These are phyloP conservation scores for Ustilaginoidea virens DNA, from an alignment of 2,329 filamentous ascomycete species.

Conservation along the genomic window DNA sequence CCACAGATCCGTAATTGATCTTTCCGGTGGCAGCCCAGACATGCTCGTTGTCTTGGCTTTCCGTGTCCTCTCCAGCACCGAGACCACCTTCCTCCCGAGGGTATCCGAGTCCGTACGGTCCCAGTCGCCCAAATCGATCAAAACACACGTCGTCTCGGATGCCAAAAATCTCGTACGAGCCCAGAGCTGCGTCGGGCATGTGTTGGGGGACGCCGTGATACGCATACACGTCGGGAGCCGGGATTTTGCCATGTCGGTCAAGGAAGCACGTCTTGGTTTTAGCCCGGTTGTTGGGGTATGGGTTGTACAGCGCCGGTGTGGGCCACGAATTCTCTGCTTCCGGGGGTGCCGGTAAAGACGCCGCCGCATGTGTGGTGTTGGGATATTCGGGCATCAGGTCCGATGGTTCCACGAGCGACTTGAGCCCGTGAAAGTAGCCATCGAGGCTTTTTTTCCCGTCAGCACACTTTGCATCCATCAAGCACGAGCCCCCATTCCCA, in stretches of 20 bases:
- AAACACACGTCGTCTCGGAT: constrained; percentile 70
- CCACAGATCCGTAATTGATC: constrained; percentile 38
- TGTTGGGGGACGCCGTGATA: constrained; percentile 59
- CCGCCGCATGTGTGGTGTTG: constrained; percentile 17
- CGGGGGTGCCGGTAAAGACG: constrained; percentile 15
- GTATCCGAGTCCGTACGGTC: constrained; percentile 80
- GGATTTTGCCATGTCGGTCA: constrained; percentile 40
- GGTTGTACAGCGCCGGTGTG: constrained; percentile 41
- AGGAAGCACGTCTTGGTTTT: constrained; percentile 47
- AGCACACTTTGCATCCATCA: too few relatives aligned
- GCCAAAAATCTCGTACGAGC: constrained; percentile 60
- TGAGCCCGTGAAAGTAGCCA: constrained; percentile 66
- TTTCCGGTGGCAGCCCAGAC: constrained; percentile 40
- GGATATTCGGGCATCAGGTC: constrained; percentile 66
- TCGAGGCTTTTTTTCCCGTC: constrained; percentile 42
- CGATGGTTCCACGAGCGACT: constrained; percentile 46
- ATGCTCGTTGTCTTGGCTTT: constrained; percentile 48
- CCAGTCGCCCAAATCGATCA: constrained; percentile 71
- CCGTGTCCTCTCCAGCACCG: constrained; percentile 56
- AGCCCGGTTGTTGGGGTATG: constrained; percentile 44
- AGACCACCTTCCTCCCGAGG: constrained; percentile 54
- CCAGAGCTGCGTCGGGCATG: constrained; percentile 63
- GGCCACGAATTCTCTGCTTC: constrained; percentile 21
- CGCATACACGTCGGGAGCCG: constrained; percentile 46
- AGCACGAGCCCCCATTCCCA: too few relatives aligned